Conservation (phyloP, 768 basidiomycete species). For the Nidula microcarpa region DNA sequence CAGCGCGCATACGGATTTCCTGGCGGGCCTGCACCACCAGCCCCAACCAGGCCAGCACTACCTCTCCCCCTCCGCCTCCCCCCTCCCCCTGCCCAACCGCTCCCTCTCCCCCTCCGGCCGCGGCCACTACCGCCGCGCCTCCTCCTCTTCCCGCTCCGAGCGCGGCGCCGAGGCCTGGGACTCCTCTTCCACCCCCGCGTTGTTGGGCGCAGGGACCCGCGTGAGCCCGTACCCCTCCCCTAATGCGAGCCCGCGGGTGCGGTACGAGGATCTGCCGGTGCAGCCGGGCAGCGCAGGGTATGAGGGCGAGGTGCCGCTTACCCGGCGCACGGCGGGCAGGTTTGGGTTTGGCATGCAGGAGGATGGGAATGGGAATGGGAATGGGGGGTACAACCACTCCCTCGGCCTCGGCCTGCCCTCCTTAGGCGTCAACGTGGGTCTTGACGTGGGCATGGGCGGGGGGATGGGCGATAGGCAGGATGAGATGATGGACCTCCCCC, state of each 20-base stretch:
- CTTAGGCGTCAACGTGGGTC: not conserved
- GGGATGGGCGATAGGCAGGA: slow-evolving; percentile 5
- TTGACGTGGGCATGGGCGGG: slow-evolving; percentile 3
- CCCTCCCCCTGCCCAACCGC: not conserved
- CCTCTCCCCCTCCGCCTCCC: slow-evolving; percentile 8
- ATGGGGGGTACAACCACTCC: not conserved
- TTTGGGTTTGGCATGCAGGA: not conserved
- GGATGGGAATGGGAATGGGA: slow-evolving; percentile 4
- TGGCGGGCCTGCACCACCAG: no score
- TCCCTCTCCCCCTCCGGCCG: slow-evolving; percentile 13
- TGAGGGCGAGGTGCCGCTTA: slow-evolving; percentile 16
- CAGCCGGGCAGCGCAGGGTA: slow-evolving; percentile 2
- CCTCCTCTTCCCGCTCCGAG: slow-evolving; percentile 36
- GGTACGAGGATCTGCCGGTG: slow-evolving; percentile 47
- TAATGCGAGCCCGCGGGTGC: slow-evolving; percentile 56
- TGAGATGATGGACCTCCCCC: slow-evolving; percentile 3
- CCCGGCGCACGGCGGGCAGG: not conserved
- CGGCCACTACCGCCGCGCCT: slow-evolving; percentile 37
- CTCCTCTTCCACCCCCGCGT: slow-evolving; percentile 6
- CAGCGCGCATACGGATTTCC: not conserved
- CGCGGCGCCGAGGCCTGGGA: slow-evolving; percentile 33
- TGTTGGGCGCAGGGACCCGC: slow-evolving; percentile 30
- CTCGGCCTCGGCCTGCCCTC: no score
- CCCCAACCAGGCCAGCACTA: slow-evolving; percentile 4
- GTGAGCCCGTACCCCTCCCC: slow-evolving; percentile 68